A percentile compares a stretch with the other conserved stretches of the same genome.
These are phyloP conservation scores for Tetratostichococcus sp. DNA, from an alignment of 139 green algal genomes.

Conservation along the genomic window DNA sequence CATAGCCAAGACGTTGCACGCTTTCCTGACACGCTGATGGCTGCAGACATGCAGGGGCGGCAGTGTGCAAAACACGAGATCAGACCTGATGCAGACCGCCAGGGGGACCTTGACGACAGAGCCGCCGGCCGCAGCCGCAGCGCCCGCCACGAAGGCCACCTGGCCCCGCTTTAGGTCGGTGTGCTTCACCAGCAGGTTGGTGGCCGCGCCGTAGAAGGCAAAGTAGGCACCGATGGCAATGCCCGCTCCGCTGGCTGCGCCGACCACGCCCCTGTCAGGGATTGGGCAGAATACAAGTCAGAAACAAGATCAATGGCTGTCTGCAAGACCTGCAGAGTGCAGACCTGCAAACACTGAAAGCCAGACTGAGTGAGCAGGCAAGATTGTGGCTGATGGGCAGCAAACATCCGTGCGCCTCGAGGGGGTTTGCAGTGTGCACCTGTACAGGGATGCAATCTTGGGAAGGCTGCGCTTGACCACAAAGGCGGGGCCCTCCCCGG, in stretches of 20 bases:
- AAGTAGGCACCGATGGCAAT: constrained; percentile 96
- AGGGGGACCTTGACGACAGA: constrained; percentile 85
- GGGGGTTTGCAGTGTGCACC: background rate
- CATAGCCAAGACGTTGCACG: too few relatives aligned
- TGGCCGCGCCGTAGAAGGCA: constrained; percentile 77
- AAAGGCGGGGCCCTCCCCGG: constrained; percentile 2
- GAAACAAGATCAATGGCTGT: too few relatives aligned
- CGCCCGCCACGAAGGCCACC: constrained; percentile 71
- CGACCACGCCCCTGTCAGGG: constrained; percentile 58
- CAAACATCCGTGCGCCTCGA: too few relatives aligned
- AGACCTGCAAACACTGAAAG: too few relatives aligned
- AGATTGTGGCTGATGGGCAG: too few relatives aligned
- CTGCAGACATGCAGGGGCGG: too few relatives aligned
- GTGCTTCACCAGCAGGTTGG: constrained; percentile 51
- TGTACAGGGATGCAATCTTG: constrained; percentile 64
- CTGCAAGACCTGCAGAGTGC: too few relatives aligned
- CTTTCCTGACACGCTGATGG: too few relatives aligned
- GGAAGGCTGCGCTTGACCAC: constrained; percentile 9
- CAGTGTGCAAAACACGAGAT: too few relatives aligned
- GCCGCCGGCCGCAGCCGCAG: constrained; percentile 65
- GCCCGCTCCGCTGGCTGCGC: constrained; percentile 83
- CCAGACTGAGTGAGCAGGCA: too few relatives aligned
- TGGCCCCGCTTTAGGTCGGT: constrained; percentile 36
- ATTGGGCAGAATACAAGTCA: too few relatives aligned
- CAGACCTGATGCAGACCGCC: constrained; percentile 88